Percentiles rank a stretch among this genome's conserved stretches.
Evolutionary conservation across 148 eudicot genomes (phyloP).

Genomic region (Diospyros kaki): DNA sequence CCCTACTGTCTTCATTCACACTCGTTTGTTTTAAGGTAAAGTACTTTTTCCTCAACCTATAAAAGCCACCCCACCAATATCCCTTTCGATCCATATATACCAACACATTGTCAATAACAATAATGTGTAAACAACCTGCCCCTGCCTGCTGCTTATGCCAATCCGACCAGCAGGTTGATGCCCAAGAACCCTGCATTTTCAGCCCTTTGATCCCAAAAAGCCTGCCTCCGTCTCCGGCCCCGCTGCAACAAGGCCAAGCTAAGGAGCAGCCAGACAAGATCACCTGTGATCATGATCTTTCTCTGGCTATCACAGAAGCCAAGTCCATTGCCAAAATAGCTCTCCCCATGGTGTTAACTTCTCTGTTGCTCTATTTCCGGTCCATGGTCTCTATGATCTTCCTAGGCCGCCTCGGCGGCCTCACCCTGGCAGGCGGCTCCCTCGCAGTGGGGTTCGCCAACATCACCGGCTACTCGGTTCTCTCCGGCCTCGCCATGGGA

Average conservation of each 20-base stretch:
- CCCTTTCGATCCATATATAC: not conserved
- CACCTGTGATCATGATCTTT: not conserved
- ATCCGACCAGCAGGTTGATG: not conserved
- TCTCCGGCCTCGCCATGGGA: conserved; percentile 53
- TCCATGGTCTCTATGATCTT: conserved; percentile 46
- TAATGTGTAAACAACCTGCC: conserved; percentile 23
- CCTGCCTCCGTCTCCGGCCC: conserved; percentile 3
- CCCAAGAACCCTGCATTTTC: conserved; percentile 15
- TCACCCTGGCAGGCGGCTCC: conserved; percentile 42
- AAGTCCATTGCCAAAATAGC: conserved; percentile 33
- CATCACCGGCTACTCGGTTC: conserved; percentile 45
- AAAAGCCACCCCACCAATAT: too few relatives aligned
- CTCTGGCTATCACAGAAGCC: conserved; percentile 28
- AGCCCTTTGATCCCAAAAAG: conserved; percentile 24
- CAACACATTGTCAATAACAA: not conserved
- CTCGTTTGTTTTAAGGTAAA: too few relatives aligned
- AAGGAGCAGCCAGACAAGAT: not conserved
- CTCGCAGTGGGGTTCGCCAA: conserved; percentile 42
- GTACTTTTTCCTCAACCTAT: too few relatives aligned
- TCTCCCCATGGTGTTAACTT: conserved; percentile 44
- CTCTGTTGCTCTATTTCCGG: conserved; percentile 38
- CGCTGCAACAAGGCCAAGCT: conserved; percentile 5
- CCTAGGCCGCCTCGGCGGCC: conserved; percentile 33
- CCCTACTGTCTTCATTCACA: too few relatives aligned
- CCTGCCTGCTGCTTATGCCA: conserved; percentile 14